Conservation (phyloP, 176 grass and related monocot species). For the Rhynchospora pubera region DNA sequence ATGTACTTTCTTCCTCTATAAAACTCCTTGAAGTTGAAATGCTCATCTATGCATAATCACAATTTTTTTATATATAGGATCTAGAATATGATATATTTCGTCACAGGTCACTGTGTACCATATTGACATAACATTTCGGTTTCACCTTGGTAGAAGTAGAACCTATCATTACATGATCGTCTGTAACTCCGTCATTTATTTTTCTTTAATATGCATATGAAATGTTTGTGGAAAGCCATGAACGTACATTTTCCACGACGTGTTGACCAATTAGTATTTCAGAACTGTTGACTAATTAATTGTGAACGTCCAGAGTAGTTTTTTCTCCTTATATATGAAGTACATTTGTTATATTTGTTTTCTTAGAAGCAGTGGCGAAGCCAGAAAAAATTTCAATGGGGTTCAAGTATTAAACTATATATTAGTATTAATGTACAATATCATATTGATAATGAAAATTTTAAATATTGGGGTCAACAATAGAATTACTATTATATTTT, state of each 20-base stretch:
- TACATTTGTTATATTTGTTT: background rate
- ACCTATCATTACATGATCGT: background rate
- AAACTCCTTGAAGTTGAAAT: background rate
- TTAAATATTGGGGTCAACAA: no score
- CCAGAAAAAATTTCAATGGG: no score
- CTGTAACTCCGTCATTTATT: background rate
- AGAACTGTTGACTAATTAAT: no score
- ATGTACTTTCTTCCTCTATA: background rate
- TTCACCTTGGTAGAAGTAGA: background rate
- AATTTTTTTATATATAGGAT: background rate
- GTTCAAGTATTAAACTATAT: no score
- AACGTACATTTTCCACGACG: conserved; percentile 1
- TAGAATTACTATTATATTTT: no score
- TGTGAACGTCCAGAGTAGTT: no score
- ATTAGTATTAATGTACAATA: no score
- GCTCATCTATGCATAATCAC: background rate
- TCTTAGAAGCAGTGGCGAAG: background rate
- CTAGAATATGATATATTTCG: background rate
- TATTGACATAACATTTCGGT: background rate
- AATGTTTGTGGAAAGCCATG: conserved; percentile 10
- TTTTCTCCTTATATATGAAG: background rate
- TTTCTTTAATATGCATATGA: background rate
- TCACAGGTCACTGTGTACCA: background rate
- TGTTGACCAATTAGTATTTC: background rate
- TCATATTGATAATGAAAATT: no score